Percentiles rank a stretch among this genome's conserved stretches.
Evolutionary conservation across 2,329 filamentous ascomycete species (phyloP).

Genomic region (Aspergillus puulaauensis): DNA sequence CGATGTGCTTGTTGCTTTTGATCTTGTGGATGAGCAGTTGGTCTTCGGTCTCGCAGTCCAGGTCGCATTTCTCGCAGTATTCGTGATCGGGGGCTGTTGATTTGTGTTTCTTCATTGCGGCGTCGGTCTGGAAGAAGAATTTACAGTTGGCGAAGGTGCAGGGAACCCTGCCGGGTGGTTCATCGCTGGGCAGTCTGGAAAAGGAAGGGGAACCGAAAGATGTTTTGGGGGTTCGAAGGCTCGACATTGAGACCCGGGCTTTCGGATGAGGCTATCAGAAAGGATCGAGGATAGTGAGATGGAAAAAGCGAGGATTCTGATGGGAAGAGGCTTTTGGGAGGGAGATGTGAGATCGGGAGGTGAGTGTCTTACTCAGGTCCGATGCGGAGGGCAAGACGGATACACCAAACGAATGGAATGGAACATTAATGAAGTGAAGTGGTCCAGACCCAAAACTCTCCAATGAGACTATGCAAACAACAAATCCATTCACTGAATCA

Average conservation of each 20-base stretch:
- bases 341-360: too few species aligned
- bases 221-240: background rate
- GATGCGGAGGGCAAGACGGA: too few species aligned
- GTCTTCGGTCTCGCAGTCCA: conserved; percentile 49
- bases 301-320: background rate
- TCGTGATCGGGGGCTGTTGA: conserved; percentile 37
- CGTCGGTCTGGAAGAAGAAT: conserved; percentile 44
- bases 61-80: conserved; percentile 43
- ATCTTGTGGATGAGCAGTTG: conserved; percentile 51
- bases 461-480: too few species aligned
- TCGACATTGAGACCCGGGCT: background rate
- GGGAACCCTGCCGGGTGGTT: conserved; percentile 28
- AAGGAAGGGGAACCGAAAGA: background rate
- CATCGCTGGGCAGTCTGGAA: background rate
- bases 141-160: conserved; percentile 51
- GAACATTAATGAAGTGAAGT: too few species aligned
- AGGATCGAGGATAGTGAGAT: background rate
- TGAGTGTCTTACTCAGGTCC: too few species aligned
- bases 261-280: background rate
- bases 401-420: too few species aligned
- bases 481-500: background rate
- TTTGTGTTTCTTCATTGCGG: conserved; percentile 55
- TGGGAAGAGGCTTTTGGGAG: too few species aligned
- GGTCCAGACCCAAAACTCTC: background rate
- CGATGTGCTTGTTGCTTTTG: conserved; percentile 47